Percentiles rank a stretch among this genome's conserved stretches.
Conservation (phyloP, 345 rosid species). For the Noccaea caerulescens region DNA sequence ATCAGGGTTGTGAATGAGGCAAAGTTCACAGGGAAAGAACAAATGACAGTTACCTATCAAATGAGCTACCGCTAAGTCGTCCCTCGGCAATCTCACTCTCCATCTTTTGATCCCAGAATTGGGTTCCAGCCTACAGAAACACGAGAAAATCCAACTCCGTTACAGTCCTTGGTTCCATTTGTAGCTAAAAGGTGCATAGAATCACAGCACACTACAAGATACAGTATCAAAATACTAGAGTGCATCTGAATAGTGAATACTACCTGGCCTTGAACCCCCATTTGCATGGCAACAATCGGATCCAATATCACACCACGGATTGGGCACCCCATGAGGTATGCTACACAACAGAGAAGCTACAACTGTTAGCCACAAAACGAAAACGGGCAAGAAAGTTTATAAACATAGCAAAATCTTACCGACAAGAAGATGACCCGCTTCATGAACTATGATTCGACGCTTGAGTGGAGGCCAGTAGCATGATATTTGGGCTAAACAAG, state of each 20-base stretch:
- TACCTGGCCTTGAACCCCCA: slow-evolving; percentile 99
- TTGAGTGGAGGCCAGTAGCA: slow-evolving; percentile 91
- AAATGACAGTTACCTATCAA: slow-evolving; percentile 64
- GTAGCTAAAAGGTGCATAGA: slow-evolving; percentile 21
- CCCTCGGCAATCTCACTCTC: slow-evolving; percentile 85
- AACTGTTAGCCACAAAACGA: slow-evolving; percentile 8
- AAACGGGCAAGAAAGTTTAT: neutral
- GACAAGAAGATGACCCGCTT: slow-evolving; percentile 88
- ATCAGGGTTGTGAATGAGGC: slow-evolving; percentile 21
- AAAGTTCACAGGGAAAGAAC: slow-evolving; percentile 7
- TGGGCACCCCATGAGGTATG: slow-evolving; percentile 96
- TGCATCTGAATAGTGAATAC: neutral
- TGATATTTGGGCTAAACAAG: slow-evolving; percentile 82
- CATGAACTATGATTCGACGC: slow-evolving; percentile 88
- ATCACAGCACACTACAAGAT: slow-evolving; percentile 1
- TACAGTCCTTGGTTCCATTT: neutral
- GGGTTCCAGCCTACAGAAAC: slow-evolving; percentile 83
- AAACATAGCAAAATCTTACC: slow-evolving; percentile 47
- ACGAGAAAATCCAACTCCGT: neutral
- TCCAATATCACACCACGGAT: slow-evolving; percentile 93
- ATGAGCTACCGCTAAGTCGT: slow-evolving; percentile 68
- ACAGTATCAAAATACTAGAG: neutral
- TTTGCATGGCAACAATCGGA: slow-evolving; percentile 84
- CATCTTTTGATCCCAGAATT: slow-evolving; percentile 95
- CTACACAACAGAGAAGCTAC: slow-evolving; percentile 47